phyloP scores from a whole-genome alignment of 2,329 filamentous ascomycete species.

The Zymoseptoria crescenta region DNA sequence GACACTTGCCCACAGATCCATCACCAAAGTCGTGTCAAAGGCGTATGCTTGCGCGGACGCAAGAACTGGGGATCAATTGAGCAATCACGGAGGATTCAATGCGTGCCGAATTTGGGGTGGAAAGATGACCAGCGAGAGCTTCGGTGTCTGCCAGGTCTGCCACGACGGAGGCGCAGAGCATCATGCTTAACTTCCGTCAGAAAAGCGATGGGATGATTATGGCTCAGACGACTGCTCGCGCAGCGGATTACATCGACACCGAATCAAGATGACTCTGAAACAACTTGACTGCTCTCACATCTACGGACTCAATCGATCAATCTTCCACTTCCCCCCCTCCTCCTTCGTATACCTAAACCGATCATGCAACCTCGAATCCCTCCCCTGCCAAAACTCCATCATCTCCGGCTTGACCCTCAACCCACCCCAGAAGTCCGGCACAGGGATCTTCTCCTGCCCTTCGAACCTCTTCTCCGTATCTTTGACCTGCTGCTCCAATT shows the following conservation, averaged over 20 bases:
- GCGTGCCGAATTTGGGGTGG: too few relatives aligned
- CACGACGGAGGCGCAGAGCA: too few relatives aligned
- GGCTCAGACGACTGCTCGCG: too few relatives aligned
- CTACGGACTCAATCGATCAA: slow-evolving; percentile 68
- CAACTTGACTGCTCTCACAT: background rate
- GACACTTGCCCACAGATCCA: background rate
- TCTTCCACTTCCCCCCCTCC: slow-evolving; percentile 32
- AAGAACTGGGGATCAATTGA: background rate
- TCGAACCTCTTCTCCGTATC: slow-evolving; percentile 71
- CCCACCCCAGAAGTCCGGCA: slow-evolving; percentile 93
- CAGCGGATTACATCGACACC: too few relatives aligned
- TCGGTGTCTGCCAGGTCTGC: too few relatives aligned
- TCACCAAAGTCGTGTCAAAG: background rate
- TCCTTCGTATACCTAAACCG: slow-evolving; percentile 75
- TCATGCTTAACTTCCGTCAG: too few relatives aligned
- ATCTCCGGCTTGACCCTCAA: slow-evolving; percentile 75
- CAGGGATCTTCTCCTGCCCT: slow-evolving; percentile 69
- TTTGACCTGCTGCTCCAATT: slow-evolving; percentile 68
- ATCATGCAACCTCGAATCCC: slow-evolving; percentile 84
- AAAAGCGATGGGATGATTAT: too few relatives aligned
- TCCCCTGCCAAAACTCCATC: slow-evolving; percentile 94
- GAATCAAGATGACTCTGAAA: too few relatives aligned
- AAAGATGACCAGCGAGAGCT: too few relatives aligned
- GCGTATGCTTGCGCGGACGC: background rate
- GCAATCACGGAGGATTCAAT: too few relatives aligned